Conservation (phyloP, 345 rosid genomes). For the Salix caprea region DNA sequence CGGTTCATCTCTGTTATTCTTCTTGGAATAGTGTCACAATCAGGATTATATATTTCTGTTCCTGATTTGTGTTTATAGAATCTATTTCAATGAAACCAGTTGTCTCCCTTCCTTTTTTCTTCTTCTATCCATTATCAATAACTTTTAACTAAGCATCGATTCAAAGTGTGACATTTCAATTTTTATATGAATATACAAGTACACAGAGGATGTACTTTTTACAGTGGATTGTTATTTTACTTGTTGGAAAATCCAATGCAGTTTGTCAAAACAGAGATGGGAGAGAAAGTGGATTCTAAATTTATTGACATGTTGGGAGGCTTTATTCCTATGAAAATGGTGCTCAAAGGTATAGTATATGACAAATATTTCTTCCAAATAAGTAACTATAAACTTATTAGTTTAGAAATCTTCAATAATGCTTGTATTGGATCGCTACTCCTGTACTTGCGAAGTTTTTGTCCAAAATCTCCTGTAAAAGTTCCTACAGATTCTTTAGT, state of each 20-base stretch:
- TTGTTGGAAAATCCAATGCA: constrained; percentile 38
- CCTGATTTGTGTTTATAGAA: constrained; percentile 1
- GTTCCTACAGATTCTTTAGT: neutral
- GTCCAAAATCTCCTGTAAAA: neutral
- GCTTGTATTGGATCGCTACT: too few relatives aligned
- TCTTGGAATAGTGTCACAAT: too few relatives aligned
- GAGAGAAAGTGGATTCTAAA: constrained; percentile 13
- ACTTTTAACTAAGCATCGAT: neutral
- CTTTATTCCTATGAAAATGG: constrained; percentile 67
- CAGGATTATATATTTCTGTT: neutral
- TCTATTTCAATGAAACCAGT: neutral
- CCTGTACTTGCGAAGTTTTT: neutral
- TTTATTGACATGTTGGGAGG: constrained; percentile 55
- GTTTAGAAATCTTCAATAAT: neutral
- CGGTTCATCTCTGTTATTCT: neutral
- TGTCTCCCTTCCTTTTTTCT: neutral
- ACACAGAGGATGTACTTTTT: neutral
- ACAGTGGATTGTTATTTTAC: neutral
- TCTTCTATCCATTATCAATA: neutral
- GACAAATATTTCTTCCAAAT: neutral
- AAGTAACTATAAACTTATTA: neutral
- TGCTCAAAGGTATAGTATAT: constrained; percentile 59
- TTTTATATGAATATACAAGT: neutral
- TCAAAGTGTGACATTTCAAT: neutral
- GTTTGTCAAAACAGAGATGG: constrained; percentile 79